These are phyloP conservation scores for Viola odorata DNA, from an alignment of 345 rosid genomes.

Conservation along the genomic window DNA sequence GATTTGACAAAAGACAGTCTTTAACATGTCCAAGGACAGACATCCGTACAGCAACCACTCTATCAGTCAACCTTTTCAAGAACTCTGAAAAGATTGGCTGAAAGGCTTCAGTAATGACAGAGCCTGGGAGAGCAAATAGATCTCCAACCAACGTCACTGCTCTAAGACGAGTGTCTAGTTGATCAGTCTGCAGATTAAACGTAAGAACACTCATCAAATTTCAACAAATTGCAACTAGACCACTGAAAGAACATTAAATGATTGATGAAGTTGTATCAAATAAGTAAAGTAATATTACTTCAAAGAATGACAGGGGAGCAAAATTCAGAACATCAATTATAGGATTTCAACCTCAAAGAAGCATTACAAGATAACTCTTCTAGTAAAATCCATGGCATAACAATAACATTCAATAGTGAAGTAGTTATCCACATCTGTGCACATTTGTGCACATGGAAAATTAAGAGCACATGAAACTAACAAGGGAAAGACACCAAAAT, in stretches of 20 bases:
- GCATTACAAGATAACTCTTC: background rate
- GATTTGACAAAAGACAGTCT: conserved; percentile 70
- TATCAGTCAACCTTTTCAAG: conserved; percentile 88
- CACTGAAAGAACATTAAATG: too few relatives aligned
- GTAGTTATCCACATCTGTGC: too few relatives aligned
- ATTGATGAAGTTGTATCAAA: too few relatives aligned
- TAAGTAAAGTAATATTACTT: too few relatives aligned
- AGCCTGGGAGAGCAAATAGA: conserved; percentile 73
- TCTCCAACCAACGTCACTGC: conserved; percentile 87
- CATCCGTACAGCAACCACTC: conserved; percentile 80
- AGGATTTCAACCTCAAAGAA: background rate
- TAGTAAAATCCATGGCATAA: too few relatives aligned
- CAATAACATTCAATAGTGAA: too few relatives aligned
- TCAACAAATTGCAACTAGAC: background rate
- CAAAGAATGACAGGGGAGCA: too few relatives aligned
- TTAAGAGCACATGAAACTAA: background rate
- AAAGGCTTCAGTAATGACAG: conserved; percentile 55
- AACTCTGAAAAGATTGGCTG: conserved; percentile 84
- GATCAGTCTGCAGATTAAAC: conserved; percentile 65
- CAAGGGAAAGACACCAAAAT: conserved; percentile 4
- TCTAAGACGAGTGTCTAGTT: conserved; percentile 76
- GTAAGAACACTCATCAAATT: conserved; percentile 16
- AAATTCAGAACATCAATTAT: too few relatives aligned
- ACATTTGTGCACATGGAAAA: too few relatives aligned
- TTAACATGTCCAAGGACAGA: conserved; percentile 80